Percentiles rank a stretch among this genome's conserved stretches.
Conservation (phyloP, 2,329 filamentous ascomycete genomes). For the Ceratocystis alfenasii region DNA sequence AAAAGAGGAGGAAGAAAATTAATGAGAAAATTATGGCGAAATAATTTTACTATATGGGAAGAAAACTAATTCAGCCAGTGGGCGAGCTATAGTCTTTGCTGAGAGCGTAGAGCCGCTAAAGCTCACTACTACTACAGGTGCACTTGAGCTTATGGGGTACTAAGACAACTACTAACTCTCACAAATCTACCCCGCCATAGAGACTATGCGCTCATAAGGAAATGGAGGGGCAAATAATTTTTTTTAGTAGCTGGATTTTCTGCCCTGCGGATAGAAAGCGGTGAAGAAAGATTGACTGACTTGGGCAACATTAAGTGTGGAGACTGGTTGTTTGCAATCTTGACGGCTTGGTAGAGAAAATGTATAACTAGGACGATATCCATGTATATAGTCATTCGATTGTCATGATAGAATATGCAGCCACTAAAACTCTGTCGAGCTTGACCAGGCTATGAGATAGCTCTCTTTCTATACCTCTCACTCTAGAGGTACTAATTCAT, state of each 20-base stretch:
- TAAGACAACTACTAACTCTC: too few relatives aligned
- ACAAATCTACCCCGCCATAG: background rate
- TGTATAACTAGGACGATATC: too few relatives aligned
- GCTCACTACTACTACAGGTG: background rate
- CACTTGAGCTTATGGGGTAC: too few relatives aligned
- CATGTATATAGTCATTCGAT: too few relatives aligned
- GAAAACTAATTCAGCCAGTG: background rate
- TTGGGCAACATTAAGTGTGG: too few relatives aligned
- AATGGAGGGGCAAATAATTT: conserved; percentile 7
- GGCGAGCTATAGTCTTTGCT: background rate
- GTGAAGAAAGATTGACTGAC: background rate
- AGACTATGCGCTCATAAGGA: background rate
- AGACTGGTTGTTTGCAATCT: too few relatives aligned
- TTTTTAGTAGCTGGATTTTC: background rate
- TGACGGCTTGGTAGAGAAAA: too few relatives aligned
- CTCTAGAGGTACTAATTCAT: too few relatives aligned
- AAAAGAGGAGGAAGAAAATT: conserved; percentile 11
- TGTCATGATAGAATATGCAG: too few relatives aligned
- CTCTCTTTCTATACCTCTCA: too few relatives aligned
- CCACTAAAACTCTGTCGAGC: too few relatives aligned
- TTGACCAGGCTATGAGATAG: too few relatives aligned
- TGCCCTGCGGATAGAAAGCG: background rate
- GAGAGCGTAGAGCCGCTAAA: background rate
- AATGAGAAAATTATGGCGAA: background rate
- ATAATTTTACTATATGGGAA: background rate